Percentiles rank a stretch among this genome's conserved stretches.
Evolutionary conservation across 2,329 filamentous ascomycete genomes (phyloP).

Genomic region (Gnomoniopsis sp.): DNA sequence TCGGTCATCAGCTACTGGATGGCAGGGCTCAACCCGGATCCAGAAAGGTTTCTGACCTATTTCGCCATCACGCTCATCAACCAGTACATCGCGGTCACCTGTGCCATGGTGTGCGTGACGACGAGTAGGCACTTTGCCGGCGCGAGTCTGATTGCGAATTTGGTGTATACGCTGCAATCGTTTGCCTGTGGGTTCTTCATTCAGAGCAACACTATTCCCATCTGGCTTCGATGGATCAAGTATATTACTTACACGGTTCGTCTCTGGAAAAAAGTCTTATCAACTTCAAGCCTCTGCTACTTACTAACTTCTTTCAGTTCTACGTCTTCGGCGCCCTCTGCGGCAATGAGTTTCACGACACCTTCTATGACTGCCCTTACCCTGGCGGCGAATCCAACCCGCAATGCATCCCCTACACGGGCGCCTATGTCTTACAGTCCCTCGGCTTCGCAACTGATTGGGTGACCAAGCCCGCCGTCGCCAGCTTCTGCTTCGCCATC

Average conservation of each 20-base stretch:
- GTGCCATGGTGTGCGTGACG: conserved; percentile 65
- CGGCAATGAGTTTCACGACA: conserved; percentile 69
- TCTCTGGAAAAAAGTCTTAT: no score
- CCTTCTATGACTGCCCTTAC: conserved; percentile 70
- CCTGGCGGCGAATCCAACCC: conserved; percentile 60
- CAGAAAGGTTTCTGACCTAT: conserved; percentile 67
- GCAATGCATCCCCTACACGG: conserved; percentile 65
- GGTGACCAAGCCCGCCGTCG: conserved; percentile 63
- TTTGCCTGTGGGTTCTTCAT: conserved; percentile 77
- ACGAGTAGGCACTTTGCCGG: conserved; percentile 65
- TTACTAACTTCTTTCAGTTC: conserved; percentile 41
- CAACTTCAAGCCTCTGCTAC: no score
- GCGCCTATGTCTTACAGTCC: conserved; percentile 64
- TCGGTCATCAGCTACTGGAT: conserved; percentile 75
- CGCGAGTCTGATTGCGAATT: conserved; percentile 68
- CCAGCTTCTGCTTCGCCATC: conserved; percentile 58
- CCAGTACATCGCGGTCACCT: conserved; percentile 71
- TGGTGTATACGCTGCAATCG: conserved; percentile 69
- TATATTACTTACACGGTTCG: conserved; percentile 57
- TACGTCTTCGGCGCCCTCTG: conserved; percentile 70
- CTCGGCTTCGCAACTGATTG: conserved; percentile 67
- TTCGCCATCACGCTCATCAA: conserved; percentile 65
- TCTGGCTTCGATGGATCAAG: conserved; percentile 78
- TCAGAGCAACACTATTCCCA: conserved; percentile 67
- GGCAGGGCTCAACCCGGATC: conserved; percentile 66